phyloP scores from a whole-genome alignment of 108 stramenopile genomes.

The Cyclotella distinguenda region DNA sequence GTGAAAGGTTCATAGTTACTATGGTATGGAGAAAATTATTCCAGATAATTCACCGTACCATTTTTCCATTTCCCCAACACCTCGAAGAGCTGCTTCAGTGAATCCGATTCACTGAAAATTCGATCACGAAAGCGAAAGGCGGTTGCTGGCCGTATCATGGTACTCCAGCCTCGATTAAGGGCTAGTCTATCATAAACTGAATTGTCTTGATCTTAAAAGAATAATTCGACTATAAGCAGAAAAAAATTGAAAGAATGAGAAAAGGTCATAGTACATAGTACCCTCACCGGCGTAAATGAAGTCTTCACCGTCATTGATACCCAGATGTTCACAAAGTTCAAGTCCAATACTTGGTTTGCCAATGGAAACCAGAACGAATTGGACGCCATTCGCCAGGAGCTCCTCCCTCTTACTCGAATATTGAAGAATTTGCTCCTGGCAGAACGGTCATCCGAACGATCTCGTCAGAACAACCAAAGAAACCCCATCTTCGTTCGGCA shows the following conservation, averaged over 20 bases:
- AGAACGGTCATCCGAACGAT: slow-evolving; percentile 81
- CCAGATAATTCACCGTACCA: no score
- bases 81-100: slow-evolving; percentile 47
- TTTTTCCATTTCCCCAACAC: slow-evolving; percentile 76
- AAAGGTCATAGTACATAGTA: neutral
- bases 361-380: slow-evolving; percentile 62
- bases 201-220: slow-evolving; percentile 56
- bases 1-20: neutral
- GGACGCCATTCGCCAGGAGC: slow-evolving; percentile 50
- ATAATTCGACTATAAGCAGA: neutral
- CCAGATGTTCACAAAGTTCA: slow-evolving; percentile 59
- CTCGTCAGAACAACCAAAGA: slow-evolving; percentile 64
- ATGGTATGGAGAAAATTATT: no score
- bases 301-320: slow-evolving; percentile 40
- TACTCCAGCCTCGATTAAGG: slow-evolving; percentile 61
- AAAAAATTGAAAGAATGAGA: neutral
- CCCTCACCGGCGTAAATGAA: slow-evolving; percentile 58
- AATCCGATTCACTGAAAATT: slow-evolving; percentile 31
- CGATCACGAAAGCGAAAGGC: slow-evolving; percentile 62
- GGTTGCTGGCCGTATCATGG: slow-evolving; percentile 64
- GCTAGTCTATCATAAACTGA: slow-evolving; percentile 52
- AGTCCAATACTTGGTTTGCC: slow-evolving; percentile 65
- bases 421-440: slow-evolving; percentile 82
- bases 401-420: slow-evolving; percentile 54
- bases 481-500: slow-evolving; percentile 16